These are phyloP conservation scores for Zygoascus flipseniorum DNA, from an alignment of 805 yeast genomes.

Conservation along the genomic window DNA sequence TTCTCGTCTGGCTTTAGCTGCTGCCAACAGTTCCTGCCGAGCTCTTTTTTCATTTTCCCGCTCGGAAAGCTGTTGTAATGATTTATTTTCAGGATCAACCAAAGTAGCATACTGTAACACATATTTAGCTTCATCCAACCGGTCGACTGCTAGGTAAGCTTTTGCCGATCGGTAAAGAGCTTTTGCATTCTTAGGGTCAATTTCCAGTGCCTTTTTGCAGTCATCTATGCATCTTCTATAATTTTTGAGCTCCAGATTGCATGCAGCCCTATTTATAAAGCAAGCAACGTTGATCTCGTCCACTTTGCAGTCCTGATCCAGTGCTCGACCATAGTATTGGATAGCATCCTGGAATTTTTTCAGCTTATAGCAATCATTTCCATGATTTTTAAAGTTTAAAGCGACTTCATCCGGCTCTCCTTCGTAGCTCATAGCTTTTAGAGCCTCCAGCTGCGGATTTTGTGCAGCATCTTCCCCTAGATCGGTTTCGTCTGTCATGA, in stretches of 20 bases:
- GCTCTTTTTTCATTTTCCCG: conserved; percentile 30
- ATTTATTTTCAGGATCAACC: conserved; percentile 50
- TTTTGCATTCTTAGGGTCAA: conserved; percentile 66
- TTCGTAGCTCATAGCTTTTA: conserved; percentile 85
- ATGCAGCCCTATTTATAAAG: conserved; percentile 79
- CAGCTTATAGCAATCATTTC: conserved; percentile 73
- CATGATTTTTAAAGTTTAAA: conserved; percentile 81
- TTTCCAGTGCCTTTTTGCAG: conserved; percentile 58
- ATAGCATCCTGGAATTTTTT: conserved; percentile 72
- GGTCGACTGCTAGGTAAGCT: conserved; percentile 64
- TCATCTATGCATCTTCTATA: conserved; percentile 82
- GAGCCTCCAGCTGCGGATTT: conserved; percentile 71
- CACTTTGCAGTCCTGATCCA: conserved; percentile 58
- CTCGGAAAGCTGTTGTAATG: conserved; percentile 40
- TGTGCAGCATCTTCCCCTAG: conserved; percentile 56
- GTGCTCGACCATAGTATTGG: conserved; percentile 69
- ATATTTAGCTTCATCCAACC: conserved; percentile 62
- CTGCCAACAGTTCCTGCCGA: conserved; percentile 29
- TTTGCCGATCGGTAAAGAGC: conserved; percentile 80
- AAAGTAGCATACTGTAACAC: conserved; percentile 57
- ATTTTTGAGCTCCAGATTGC: conserved; percentile 77
- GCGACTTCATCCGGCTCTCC: conserved; percentile 95
- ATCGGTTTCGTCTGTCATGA: conserved; percentile 82
- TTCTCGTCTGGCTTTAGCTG: conserved; percentile 16
- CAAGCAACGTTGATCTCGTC: conserved; percentile 51